phyloP scores from a whole-genome alignment of 805 yeast species.

The Hanseniaspora valbyensis region DNA sequence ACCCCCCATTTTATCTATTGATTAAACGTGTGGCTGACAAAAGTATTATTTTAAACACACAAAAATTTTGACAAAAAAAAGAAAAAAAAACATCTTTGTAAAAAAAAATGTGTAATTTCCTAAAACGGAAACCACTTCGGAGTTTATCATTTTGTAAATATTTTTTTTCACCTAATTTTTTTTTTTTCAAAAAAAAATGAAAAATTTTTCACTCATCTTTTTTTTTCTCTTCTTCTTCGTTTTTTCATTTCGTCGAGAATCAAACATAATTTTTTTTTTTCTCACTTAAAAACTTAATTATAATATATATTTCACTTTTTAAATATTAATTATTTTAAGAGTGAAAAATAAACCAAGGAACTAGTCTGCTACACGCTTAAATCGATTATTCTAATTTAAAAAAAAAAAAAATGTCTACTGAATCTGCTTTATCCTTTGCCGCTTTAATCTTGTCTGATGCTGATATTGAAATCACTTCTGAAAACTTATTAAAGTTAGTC shows the following conservation, averaged over 20 bases:
- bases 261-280: no score
- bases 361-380: slow-evolving; percentile 32
- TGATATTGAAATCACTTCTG: slow-evolving; percentile 83
- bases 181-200: not conserved
- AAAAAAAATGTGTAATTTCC: not conserved
- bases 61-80: no score
- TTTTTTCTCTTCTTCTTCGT: no score
- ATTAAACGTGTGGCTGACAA: slow-evolving; percentile 31
- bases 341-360: slow-evolving; percentile 21
- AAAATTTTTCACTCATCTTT: not conserved
- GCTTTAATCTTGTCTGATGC: slow-evolving; percentile 97
- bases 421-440: slow-evolving; percentile 93
- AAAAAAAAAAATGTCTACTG: slow-evolving; percentile 57
- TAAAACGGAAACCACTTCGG: not conserved
- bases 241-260: no score
- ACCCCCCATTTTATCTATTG: no score
- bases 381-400: slow-evolving; percentile 27
- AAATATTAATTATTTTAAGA: no score
- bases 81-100: no score
- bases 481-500: slow-evolving; percentile 63
- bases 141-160: not conserved
- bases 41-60: slow-evolving; percentile 21
- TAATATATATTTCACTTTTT: no score
- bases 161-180: not conserved
- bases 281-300: no score